These are phyloP conservation scores for Cyberlindnera meyerae DNA, from an alignment of 805 yeast species.

Conservation along the genomic window DNA sequence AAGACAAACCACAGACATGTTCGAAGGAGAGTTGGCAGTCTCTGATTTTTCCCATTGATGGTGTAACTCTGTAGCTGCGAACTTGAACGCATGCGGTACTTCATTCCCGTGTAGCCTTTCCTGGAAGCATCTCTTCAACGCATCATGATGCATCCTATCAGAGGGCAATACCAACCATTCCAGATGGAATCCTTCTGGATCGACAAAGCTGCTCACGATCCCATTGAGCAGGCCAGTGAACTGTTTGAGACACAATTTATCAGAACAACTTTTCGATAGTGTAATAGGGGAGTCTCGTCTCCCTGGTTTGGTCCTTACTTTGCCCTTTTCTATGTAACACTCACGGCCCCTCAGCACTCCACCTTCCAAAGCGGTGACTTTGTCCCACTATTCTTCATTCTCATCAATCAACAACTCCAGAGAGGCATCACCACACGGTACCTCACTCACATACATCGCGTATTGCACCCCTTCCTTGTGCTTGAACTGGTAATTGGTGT, in stretches of 20 bases:
- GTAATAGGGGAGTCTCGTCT: constrained; percentile 70
- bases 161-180: constrained; percentile 47
- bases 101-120: constrained; percentile 6
- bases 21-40: constrained; percentile 15
- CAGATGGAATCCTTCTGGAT: constrained; percentile 34
- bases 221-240: constrained; percentile 48
- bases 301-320: constrained; percentile 91
- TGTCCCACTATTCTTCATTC: constrained; percentile 21
- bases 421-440: constrained; percentile 91
- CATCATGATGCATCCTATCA: constrained; percentile 19
- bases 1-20: constrained; percentile 27
- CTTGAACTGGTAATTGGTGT: constrained; percentile 21
- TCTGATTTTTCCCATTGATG: constrained; percentile 14
- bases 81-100: constrained; percentile 1
- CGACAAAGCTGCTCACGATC: constrained; percentile 33
- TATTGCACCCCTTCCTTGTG: constrained; percentile 38
- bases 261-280: constrained; percentile 83
- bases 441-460: constrained; percentile 63
- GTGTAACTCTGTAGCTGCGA: constrained; percentile 6
- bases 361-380: constrained; percentile 10
- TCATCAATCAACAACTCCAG: constrained; percentile 40
- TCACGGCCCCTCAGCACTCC: constrained; percentile 57
- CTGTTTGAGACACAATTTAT: constrained; percentile 69
- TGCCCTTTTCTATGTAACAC: constrained; percentile 50
- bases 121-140: constrained; percentile 17